Percentiles rank a stretch among this genome's conserved stretches.
phyloP scores from a whole-genome alignment of 2,329 filamentous ascomycete species.

The Dendryphion nanum region DNA sequence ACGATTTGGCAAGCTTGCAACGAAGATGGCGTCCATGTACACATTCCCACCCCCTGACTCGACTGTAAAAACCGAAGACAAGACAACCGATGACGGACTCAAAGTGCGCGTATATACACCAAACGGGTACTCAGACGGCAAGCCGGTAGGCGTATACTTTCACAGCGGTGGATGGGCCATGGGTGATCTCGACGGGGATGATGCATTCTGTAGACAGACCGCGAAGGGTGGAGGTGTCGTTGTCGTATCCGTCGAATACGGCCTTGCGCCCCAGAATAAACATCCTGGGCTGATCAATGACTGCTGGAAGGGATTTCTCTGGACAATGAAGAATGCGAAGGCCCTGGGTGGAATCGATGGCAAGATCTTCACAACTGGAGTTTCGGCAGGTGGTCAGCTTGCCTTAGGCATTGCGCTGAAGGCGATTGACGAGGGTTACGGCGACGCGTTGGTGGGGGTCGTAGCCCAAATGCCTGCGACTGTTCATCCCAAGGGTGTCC shows the following conservation, averaged over 20 bases:
- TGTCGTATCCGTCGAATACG: slow-evolving; percentile 37
- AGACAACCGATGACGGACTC: slow-evolving; percentile 20
- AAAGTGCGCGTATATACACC: slow-evolving; percentile 38
- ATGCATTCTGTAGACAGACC: slow-evolving; percentile 24
- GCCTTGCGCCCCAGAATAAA: slow-evolving; percentile 34
- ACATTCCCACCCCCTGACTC: slow-evolving; percentile 30
- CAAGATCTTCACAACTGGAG: slow-evolving; percentile 37
- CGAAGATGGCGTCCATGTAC: slow-evolving; percentile 21
- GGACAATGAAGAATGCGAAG: slow-evolving; percentile 28
- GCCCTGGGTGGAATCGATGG: slow-evolving; percentile 19
- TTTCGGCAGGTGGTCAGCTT: slow-evolving; percentile 41
- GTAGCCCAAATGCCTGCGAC: slow-evolving; percentile 38
- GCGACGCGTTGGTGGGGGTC: slow-evolving; percentile 38
- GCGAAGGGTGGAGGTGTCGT: slow-evolving; percentile 25
- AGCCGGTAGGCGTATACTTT: slow-evolving; percentile 34
- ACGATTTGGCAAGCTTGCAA: slow-evolving; percentile 18
- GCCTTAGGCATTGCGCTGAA: slow-evolving; percentile 38
- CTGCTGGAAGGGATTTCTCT: slow-evolving; percentile 32
- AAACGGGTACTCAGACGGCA: slow-evolving; percentile 24
- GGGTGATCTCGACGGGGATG: slow-evolving; percentile 35
- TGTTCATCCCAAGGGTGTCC: slow-evolving; percentile 38
- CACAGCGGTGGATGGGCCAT: slow-evolving; percentile 41
- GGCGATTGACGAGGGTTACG: slow-evolving; percentile 37
- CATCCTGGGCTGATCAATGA: slow-evolving; percentile 36
- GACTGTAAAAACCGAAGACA: slow-evolving; percentile 31